Evolutionary conservation across 768 basidiomycete genomes (phyloP), one percentile per base, ranked within the genome.

Genomic region (Pisolithus tinctorius): DNA sequence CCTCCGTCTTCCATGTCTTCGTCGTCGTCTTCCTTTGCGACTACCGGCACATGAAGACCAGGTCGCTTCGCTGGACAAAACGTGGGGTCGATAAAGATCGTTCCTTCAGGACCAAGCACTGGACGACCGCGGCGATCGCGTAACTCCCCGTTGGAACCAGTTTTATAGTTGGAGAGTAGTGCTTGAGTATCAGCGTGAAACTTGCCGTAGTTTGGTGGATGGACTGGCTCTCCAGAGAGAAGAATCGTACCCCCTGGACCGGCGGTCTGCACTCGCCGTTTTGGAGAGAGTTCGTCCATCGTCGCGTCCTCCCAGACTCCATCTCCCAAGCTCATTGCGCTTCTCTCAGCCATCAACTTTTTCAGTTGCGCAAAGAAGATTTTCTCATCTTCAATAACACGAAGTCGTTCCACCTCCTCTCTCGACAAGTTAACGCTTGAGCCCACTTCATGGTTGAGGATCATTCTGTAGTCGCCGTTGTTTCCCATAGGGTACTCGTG

Each of bases 341-440:
- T 44, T n/a, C 27, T 40, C 39, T 49, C 38, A 8, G 48, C 52
- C 4, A 49, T 44, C 25, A 63, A 17, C 4, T 16, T 46, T 11
- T 62, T 60, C 0, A 67, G 58, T 23, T 67, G 67, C 3, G 54
- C 48, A 31, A 63, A 47, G 11, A 64, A 63, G 16, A 65, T 56
- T 16, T 37, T 43, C 5, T 54, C 25, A 20, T 37, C 49, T 6
- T 23, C 44, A 16, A 26, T 17, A 4, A 45, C 34, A 37, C 54
- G 53, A 4, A 23, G 37, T 23, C 47, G 41, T n/a, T 39, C 44
- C 20, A 56, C 49, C 25, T 56, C 36, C 10, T 49, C 44, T n/a
- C 45, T 43, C 1, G 53, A 44, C 20, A 54, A 49, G 26, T 69
- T 66, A 13, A 59, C 52, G 1, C 38, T 30, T 0, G 58, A 56